These are phyloP conservation scores for Knoxdaviesia proteae DNA, from an alignment of 2,329 filamentous ascomycete species.

Conservation along the genomic window DNA sequence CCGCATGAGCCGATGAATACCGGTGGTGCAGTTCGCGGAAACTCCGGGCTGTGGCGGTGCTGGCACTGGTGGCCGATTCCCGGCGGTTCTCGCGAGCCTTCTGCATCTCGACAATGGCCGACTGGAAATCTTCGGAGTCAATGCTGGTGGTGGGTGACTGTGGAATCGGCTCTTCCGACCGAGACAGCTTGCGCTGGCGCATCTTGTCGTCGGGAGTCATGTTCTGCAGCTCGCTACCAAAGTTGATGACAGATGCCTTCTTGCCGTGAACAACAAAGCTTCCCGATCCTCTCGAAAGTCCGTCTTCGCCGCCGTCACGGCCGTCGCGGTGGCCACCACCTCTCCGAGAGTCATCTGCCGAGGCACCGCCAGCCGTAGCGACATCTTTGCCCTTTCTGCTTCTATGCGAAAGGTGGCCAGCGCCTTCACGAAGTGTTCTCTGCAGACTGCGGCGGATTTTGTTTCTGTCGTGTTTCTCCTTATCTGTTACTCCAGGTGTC, in stretches of 20 bases:
- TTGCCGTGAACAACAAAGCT: slow-evolving; percentile 96
- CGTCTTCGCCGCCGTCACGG: slow-evolving; percentile 24
- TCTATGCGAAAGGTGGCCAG: slow-evolving; percentile 42
- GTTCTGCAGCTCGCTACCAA: slow-evolving; percentile 73
- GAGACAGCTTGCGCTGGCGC: slow-evolving; percentile 35
- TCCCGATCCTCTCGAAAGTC: slow-evolving; percentile 59
- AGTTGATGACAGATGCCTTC: slow-evolving; percentile 93
- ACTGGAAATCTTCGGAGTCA: slow-evolving; percentile 29
- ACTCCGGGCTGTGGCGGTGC: slow-evolving; percentile 45
- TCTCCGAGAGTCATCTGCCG: slow-evolving; percentile 10
- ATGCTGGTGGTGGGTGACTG: slow-evolving; percentile 15
- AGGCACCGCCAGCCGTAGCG: slow-evolving; percentile 2
- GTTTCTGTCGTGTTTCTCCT: slow-evolving; percentile 33
- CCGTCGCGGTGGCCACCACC: not conserved
- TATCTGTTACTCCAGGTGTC: slow-evolving; percentile 3
- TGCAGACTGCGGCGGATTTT: slow-evolving; percentile 74
- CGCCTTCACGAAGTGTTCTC: slow-evolving; percentile 69
- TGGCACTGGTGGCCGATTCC: slow-evolving; percentile 41
- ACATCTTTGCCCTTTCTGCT: slow-evolving; percentile 56
- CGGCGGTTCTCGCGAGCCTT: slow-evolving; percentile 29
- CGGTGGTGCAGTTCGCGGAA: slow-evolving; percentile 41
- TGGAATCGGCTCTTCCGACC: slow-evolving; percentile 17
- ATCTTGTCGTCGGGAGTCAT: slow-evolving; percentile 55
- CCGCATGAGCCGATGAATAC: slow-evolving; percentile 31
- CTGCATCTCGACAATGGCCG: slow-evolving; percentile 22